These are phyloP conservation scores for Hyaloscypha variabilis DNA, from an alignment of 495 filamentous ascomycete genomes.

Conservation along the genomic window DNA sequence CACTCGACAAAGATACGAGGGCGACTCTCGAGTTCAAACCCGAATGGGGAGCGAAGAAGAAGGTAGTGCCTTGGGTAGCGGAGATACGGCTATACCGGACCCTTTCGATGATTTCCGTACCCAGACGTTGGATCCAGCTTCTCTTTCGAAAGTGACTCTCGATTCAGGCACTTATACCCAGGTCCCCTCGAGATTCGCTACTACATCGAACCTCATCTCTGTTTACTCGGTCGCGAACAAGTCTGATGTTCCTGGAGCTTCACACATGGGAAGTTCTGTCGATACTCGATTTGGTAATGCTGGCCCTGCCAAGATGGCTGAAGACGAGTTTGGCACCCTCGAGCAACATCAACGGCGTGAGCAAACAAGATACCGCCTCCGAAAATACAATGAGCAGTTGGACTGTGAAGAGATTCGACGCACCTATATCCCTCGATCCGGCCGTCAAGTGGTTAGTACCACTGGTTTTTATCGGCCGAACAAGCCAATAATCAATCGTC, in stretches of 20 bases:
- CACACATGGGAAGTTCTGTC: constrained; percentile 1
- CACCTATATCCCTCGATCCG: background rate
- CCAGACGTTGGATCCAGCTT: background rate
- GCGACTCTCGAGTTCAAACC: background rate
- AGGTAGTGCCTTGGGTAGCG: background rate
- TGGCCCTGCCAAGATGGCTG: background rate
- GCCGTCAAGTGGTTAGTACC: background rate
- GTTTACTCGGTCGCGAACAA: constrained; percentile 17
- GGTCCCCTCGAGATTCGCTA: constrained; percentile 18
- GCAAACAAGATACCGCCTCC: background rate
- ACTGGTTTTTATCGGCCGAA: no score
- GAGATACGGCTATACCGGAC: background rate
- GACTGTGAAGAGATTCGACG: background rate
- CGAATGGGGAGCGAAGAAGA: background rate
- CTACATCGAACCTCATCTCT: constrained; percentile 2
- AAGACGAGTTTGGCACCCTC: no score
- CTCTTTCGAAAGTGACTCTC: background rate
- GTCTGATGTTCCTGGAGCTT: constrained; percentile 10
- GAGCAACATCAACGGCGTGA: background rate
- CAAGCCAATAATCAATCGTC: no score
- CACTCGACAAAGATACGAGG: constrained; percentile 11
- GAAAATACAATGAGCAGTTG: background rate
- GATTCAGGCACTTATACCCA: constrained; percentile 11
- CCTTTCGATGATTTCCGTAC: constrained; percentile 16
- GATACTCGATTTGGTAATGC: constrained; percentile 16